Base-by-base conservation (phyloP, 2,329 filamentous ascomycete genomes). In the Curvularia sp. region DNA sequence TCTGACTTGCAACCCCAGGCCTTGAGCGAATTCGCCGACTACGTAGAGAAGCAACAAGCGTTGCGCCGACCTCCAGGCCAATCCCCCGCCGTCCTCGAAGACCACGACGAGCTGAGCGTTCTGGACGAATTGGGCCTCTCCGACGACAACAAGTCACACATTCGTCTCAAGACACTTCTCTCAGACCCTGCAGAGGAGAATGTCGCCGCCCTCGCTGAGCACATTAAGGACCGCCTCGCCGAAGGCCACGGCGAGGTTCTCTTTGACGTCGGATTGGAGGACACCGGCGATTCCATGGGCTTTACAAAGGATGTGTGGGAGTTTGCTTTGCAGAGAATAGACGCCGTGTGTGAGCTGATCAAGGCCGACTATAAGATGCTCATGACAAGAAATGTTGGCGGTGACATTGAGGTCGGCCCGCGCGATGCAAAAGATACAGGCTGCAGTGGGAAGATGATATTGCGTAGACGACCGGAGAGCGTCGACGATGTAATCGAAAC, bases 11-110 rank as follows among this genome's bases (percentile, higher is more conserved):
- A 24, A 38, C 33, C 3, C n/a, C 61, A 88, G 86, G 93, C 94
- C 12, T 85, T 99, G 55, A 95, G 91, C 81, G 95, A 98, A 70
- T 99, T 99, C 76, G 93, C 93, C 77, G 95, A 99, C 72, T 98
- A 97, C 72, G 95, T 97, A 65, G 93, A 98, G 78, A 90, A 93
- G 76, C 93, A 98, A 76, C 95, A 98, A 78, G 88, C 88, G 13
- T 79, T 89, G 49, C 88, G 90, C 47, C 79, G 78, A 42, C 75
- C 77, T 41, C 76, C 80, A 15, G 71, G 75, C 55, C 68, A 75
- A 30, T 74, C 49, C 52, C 66, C 57, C 62, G 74, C 76, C 41
- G 73, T 69, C 31, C 70, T 73, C 53, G 86, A 91, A 69, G 88
- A 95, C 64, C 91, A 93, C 73, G 92, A 93, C 53, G 94, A 98